Base-by-base conservation (phyloP, 345 rosid species). In the Salix arbutifolia region DNA sequence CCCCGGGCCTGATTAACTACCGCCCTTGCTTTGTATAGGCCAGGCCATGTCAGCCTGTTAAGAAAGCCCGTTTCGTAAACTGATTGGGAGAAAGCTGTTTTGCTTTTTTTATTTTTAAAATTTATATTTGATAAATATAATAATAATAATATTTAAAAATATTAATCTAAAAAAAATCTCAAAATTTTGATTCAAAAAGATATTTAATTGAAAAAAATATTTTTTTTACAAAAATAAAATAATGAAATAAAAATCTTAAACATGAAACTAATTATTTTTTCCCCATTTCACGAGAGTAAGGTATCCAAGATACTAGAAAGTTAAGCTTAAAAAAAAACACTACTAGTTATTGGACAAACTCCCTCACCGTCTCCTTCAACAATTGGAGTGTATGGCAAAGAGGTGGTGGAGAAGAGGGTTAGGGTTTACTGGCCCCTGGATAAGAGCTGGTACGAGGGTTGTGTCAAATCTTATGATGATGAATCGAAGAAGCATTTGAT, bases 341-440 rank as follows among this genome's bases (percentile, higher is more conserved):
- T 89, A 11, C 91, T 92, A 65, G 87, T 96, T 60, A 88, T 92
- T 58, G 94, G 93, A 46, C 85, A 85, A 75, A 77, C 85, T 0
- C 84, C 88, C 17, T 78, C 85, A 16, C 85, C 80, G 0, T 70
- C 77, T 44, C 62, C 73, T 16, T 71, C 85, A 25, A 82, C 74
- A n/a, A 28, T 33, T 16, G 73, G 60, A 56, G 75, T 81, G 4
- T 88, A 77, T 79, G 95, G 88, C 2, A 83, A 79, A 6, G 97
- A 92, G 82, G 97, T 88, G 18, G 80, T 91, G 52, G 90, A 82
- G 9, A 90, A 77, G 90, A 83, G 89, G 82, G 72, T 96, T 76
- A 87, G 84, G 88, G 91, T 96, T 85, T 93, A 84, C 78, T 96
- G 99, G 99, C 98, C 99, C 60, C 73, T 96, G 90, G 98, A 96